A percentile compares a stretch with the other conserved stretches of the same genome.
phyloP scores from a whole-genome alignment of 2,329 filamentous ascomycete species.

The Phaeophleospora eucalypticola region DNA sequence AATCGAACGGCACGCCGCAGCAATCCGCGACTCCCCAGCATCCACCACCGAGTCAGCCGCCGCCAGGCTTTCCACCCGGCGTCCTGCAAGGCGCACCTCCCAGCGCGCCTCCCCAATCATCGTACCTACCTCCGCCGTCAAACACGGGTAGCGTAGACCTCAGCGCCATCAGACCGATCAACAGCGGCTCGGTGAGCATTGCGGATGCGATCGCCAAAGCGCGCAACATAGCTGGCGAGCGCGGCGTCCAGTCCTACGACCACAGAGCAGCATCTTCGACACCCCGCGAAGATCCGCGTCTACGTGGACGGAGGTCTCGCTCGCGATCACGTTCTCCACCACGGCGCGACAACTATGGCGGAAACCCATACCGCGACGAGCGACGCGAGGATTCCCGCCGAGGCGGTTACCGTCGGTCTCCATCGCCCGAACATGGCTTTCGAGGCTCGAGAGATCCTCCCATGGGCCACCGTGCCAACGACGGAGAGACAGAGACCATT shows the following conservation, averaged over 20 bases:
- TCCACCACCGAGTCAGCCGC: conserved; percentile 30
- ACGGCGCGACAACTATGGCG: conserved; percentile 60
- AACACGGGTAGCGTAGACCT: conserved; percentile 74
- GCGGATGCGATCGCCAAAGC: conserved; percentile 81
- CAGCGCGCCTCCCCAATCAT: conserved; percentile 25
- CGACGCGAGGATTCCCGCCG: conserved; percentile 64
- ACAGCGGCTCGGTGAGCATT: conserved; percentile 76
- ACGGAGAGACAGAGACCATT: conserved; percentile 75
- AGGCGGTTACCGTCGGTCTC: conserved; percentile 62
- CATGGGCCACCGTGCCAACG: conserved; percentile 37
- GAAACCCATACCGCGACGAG: conserved; percentile 79
- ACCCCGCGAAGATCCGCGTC: conserved; percentile 42
- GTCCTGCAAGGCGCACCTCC: conserved; percentile 36
- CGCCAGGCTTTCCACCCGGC: conserved; percentile 41
- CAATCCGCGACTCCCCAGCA: conserved; percentile 47
- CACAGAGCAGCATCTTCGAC: conserved; percentile 10
- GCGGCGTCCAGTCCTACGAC: conserved; percentile 57
- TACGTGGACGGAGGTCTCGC: conserved; percentile 58
- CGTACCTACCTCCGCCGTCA: conserved; percentile 61
- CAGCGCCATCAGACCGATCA: conserved; percentile 73
- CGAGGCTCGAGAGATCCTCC: conserved; percentile 26
- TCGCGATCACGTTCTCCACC: conserved; percentile 69
- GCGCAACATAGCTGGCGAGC: conserved; percentile 74
- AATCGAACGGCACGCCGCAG: conserved; percentile 31
- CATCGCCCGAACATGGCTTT: conserved; percentile 54